Conservation (phyloP, 2,329 filamentous ascomycete species). For the Aspergillus sp. region DNA sequence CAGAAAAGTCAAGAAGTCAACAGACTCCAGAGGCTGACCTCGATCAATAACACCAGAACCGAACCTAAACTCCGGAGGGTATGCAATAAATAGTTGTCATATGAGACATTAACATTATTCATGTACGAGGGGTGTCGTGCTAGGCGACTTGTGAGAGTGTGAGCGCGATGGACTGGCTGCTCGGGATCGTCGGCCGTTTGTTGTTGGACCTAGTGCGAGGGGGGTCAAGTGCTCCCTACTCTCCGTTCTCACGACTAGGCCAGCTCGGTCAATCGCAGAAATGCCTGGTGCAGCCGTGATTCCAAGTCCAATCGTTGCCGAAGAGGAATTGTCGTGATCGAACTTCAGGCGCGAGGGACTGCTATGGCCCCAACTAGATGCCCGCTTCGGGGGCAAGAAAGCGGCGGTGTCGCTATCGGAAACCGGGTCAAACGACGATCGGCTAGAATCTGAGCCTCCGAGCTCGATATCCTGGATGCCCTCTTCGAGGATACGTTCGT, state of each 20-base stretch:
- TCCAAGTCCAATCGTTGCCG: constrained; percentile 42
- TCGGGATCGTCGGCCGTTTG: constrained; percentile 50
- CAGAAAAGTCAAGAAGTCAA: not conserved
- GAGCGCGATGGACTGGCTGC: constrained; percentile 54
- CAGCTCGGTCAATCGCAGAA: constrained; percentile 65
- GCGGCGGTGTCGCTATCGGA: constrained; percentile 61
- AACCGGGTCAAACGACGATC: constrained; percentile 60
- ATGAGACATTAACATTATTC: constrained; percentile 32
- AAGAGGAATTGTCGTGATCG: constrained; percentile 46
- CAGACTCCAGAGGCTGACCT: not conserved
- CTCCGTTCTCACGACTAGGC: constrained; percentile 80
- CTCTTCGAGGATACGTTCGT: constrained; percentile 86
- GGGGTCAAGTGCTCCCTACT: constrained; percentile 76
- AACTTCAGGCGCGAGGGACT: constrained; percentile 42
- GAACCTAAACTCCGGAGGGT: constrained; percentile 27
- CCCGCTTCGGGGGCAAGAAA: constrained; percentile 58
- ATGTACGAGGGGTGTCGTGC: constrained; percentile 40
- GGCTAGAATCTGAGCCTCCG: constrained; percentile 61
- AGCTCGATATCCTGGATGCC: constrained; percentile 79
- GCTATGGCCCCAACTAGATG: constrained; percentile 38
- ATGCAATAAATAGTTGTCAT: constrained; percentile 29
- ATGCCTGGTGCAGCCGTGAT: constrained; percentile 36
- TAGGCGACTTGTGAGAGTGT: constrained; percentile 41
- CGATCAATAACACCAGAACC: not conserved
- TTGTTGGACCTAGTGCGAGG: constrained; percentile 55